A percentile compares a stretch with the other conserved stretches of the same genome.
Evolutionary conservation across 2,329 filamentous ascomycete genomes (phyloP).

Genomic region (Hymenoscyphus fructigenus): DNA sequence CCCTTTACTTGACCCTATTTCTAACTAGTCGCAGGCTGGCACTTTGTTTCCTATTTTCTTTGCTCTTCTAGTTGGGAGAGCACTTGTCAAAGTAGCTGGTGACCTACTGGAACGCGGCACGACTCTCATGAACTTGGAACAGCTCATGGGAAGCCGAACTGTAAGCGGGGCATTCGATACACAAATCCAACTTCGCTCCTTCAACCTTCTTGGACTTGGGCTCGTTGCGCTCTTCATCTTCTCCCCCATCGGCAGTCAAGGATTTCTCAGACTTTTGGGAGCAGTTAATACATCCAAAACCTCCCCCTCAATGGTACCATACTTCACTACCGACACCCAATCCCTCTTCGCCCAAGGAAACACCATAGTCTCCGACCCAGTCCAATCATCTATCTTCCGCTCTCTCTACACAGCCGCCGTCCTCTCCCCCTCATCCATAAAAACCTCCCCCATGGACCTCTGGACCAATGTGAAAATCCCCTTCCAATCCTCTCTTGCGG

Average conservation of each 20-base stretch:
- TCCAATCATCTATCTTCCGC: constrained; percentile 6
- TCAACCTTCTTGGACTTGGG: constrained; percentile 14
- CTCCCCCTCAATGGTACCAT: background rate
- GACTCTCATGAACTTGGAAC: constrained; percentile 16
- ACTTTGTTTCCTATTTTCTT: constrained; percentile 21
- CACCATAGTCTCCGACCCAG: background rate
- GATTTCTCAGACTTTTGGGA: constrained; percentile 10
- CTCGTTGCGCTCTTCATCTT: constrained; percentile 21
- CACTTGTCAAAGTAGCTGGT: constrained; percentile 11
- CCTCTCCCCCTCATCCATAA: constrained; percentile 5
- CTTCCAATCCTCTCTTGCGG: constrained; percentile 12
- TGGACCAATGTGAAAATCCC: constrained; percentile 19
- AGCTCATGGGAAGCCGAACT: constrained; percentile 21
- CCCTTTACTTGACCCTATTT: background rate
- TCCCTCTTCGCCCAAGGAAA: constrained; percentile 10
- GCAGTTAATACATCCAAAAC: background rate
- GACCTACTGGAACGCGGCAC: constrained; percentile 19
- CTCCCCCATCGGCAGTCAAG: constrained; percentile 23
- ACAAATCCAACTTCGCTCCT: constrained; percentile 13
- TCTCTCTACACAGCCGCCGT: constrained; percentile 15
- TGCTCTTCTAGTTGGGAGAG: constrained; percentile 18
- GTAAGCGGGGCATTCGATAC: constrained; percentile 14
- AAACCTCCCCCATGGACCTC: constrained; percentile 12
- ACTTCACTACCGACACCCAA: constrained; percentile 16
- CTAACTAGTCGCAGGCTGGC: constrained; percentile 12